A percentile compares a stretch with the other conserved stretches of the same genome.
Evolutionary conservation across 495 filamentous ascomycete species (phyloP).

Genomic region (Hypomontagnella monticulosa): DNA sequence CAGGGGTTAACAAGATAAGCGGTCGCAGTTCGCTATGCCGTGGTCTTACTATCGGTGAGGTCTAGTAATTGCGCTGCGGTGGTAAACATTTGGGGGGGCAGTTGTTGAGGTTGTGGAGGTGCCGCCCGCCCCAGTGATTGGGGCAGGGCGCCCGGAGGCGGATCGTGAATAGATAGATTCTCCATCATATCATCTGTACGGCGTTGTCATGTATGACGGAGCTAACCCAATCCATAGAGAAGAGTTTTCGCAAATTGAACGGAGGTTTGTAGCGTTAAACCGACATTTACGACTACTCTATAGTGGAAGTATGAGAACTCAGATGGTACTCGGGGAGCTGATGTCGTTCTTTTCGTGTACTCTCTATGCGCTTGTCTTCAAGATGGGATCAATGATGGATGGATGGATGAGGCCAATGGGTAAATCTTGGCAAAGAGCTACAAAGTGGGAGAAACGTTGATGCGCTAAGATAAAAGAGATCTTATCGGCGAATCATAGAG

Average conservation of each 20-base stretch:
- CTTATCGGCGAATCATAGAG: neutral
- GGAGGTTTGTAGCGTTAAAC: neutral
- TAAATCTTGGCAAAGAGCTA: constrained; percentile 5
- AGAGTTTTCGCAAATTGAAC: neutral
- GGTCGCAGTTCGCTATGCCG: constrained; percentile 10
- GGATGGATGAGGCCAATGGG: neutral
- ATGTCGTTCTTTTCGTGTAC: too few species aligned
- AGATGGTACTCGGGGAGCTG: too few species aligned
- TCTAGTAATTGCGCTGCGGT: constrained; percentile 95
- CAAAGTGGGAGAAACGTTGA: constrained; percentile 20
- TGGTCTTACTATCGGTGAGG: constrained; percentile 88
- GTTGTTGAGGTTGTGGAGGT: constrained; percentile 61
- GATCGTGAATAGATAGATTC: constrained; percentile 56
- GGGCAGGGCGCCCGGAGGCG: constrained; percentile 43
- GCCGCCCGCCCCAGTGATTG: constrained; percentile 41
- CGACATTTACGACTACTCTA: constrained; percentile 2
- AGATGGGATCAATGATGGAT: neutral
- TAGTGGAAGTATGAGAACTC: neutral
- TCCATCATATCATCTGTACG: constrained; percentile 57
- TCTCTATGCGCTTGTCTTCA: neutral
- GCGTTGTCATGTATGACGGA: constrained; percentile 1
- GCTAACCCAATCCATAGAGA: constrained; percentile 36
- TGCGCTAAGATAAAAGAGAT: constrained; percentile 18
- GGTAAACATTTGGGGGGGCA: constrained; percentile 95
- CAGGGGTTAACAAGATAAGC: constrained; percentile 22